Evolutionary conservation across 192 early-diverging fungal genomes (phyloP).

Genomic region (Rhizophagus sp.): DNA sequence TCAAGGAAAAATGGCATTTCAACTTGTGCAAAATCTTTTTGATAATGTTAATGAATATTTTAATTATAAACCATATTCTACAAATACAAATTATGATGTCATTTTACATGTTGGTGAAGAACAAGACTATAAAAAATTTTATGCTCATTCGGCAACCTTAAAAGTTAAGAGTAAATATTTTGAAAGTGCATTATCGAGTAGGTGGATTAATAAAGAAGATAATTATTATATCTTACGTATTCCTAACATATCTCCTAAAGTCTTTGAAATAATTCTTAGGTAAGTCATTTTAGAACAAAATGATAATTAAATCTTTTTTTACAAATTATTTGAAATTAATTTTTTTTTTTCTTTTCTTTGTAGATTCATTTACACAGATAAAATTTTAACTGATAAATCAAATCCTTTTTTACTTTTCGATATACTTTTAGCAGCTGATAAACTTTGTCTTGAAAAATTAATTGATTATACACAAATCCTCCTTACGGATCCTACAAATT

Average conservation of each 20-base stretch:
- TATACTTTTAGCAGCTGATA: neutral
- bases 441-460: neutral
- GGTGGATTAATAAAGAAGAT: neutral
- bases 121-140: neutral
- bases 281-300: neutral
- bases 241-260: neutral
- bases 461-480: neutral
- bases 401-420: neutral
- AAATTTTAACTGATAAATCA: neutral
- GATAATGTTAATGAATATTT: neutral
- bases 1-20: neutral
- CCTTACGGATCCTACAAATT: neutral
- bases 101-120: constrained; percentile 4
- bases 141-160: constrained; percentile 2
- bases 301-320: neutral
- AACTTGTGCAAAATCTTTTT: neutral
- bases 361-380: neutral
- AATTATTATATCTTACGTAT: neutral
- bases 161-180: neutral
- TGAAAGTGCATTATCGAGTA: neutral
- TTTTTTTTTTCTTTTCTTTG: neutral
- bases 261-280: neutral
- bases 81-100: neutral
- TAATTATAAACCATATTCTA: neutral
- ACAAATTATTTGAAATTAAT: neutral